These are phyloP conservation scores for Balakata baccata DNA, from an alignment of 345 rosid species.

Conservation along the genomic window DNA sequence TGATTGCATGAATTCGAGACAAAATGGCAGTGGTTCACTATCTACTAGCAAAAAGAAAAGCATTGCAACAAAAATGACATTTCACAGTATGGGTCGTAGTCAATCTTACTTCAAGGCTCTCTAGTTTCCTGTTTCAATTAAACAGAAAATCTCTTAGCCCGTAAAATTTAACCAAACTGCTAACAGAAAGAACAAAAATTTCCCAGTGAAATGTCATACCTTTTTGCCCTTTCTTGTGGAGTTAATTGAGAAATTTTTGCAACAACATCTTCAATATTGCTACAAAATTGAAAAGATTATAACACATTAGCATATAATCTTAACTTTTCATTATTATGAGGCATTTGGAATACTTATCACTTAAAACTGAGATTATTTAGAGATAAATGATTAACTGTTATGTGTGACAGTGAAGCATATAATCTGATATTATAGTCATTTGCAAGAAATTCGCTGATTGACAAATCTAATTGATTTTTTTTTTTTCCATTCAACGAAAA, in stretches of 20 bases:
- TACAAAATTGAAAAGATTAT: slow-evolving; percentile 26
- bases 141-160: slow-evolving; percentile 20
- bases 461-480: too few relatives aligned
- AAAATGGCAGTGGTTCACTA: background rate
- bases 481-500: too few relatives aligned
- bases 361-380: too few relatives aligned
- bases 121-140: slow-evolving; percentile 69
- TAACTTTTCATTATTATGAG: background rate
- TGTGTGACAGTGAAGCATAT: background rate
- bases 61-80: slow-evolving; percentile 3
- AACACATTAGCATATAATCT: background rate
- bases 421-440: too few relatives aligned
- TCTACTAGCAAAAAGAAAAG: slow-evolving; percentile 17
- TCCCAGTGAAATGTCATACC: slow-evolving; percentile 30
- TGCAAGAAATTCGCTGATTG: too few relatives aligned
- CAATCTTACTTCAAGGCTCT: slow-evolving; percentile 84
- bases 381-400: too few relatives aligned
- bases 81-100: slow-evolving; percentile 10
- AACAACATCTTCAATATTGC: slow-evolving; percentile 72
- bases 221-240: slow-evolving; percentile 88
- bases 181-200: background rate
- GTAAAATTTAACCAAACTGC: slow-evolving; percentile 19
- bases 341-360: background rate
- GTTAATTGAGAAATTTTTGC: slow-evolving; percentile 70
- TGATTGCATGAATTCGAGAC: slow-evolving; percentile 16